A percentile compares a stretch with the other conserved stretches of the same genome.
These are phyloP conservation scores for Penicillium macrosclerotiorum DNA, from an alignment of 495 filamentous ascomycete genomes.

Conservation along the genomic window DNA sequence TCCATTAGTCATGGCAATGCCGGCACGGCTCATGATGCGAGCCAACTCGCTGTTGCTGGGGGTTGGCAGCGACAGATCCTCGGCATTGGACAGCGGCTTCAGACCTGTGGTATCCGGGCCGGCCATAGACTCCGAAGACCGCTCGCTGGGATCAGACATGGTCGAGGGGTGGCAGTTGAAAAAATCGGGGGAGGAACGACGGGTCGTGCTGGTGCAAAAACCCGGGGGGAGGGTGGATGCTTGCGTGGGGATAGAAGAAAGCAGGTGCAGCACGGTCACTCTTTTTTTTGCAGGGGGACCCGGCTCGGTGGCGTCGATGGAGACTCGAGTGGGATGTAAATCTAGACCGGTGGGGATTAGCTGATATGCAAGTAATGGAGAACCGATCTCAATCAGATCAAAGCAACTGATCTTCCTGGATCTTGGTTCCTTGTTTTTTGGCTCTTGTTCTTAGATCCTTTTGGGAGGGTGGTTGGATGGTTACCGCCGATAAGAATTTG, in stretches of 20 bases:
- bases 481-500: slow-evolving; percentile 18
- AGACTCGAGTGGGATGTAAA: slow-evolving; percentile 15
- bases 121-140: slow-evolving; percentile 27
- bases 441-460: too few relatives aligned
- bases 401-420: too few relatives aligned
- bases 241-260: slow-evolving; percentile 6
- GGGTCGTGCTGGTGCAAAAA: background rate
- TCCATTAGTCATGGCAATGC: slow-evolving; percentile 33
- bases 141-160: slow-evolving; percentile 32
- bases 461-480: background rate
- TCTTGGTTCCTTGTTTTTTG: too few relatives aligned
- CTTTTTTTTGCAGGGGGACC: slow-evolving; percentile 14
- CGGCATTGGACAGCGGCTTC: slow-evolving; percentile 35
- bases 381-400: slow-evolving; percentile 1
- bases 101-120: slow-evolving; percentile 27
- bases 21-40: slow-evolving; percentile 32
- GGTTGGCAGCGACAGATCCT: slow-evolving; percentile 29
- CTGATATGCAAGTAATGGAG: slow-evolving; percentile 16
- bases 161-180: background rate
- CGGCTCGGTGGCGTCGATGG: slow-evolving; percentile 23
- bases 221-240: background rate
- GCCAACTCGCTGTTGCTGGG: slow-evolving; percentile 33
- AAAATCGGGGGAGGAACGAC: background rate
- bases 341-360: slow-evolving; percentile 29
- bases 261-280: slow-evolving; percentile 8